Evolutionary conservation across 1,139 yeast genomes (phyloP).

Genomic region (Eremothecium coryli): DNA sequence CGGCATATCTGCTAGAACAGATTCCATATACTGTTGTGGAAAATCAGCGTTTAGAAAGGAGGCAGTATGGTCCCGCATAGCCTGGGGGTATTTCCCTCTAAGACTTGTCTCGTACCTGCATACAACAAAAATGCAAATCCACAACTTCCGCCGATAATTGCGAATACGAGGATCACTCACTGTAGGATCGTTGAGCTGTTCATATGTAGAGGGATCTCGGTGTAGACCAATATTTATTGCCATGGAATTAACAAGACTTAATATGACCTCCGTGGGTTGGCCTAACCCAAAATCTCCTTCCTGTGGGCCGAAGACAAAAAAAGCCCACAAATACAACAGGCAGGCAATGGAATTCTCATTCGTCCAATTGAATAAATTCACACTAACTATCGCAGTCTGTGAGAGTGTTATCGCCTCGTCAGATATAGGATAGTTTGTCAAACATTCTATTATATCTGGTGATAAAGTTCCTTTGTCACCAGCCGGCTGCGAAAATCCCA

Average conservation of each 20-base stretch:
- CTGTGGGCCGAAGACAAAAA: slow-evolving; percentile 27
- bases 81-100: slow-evolving; percentile 21
- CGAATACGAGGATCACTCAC: slow-evolving; percentile 17
- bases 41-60: slow-evolving; percentile 16
- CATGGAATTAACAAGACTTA: slow-evolving; percentile 21
- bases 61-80: slow-evolving; percentile 14
- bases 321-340: slow-evolving; percentile 27
- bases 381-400: slow-evolving; percentile 20
- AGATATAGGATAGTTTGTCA: slow-evolving; percentile 16
- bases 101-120: slow-evolving; percentile 21
- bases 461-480: neutral
- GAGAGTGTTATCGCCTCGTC: slow-evolving; percentile 20
- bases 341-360: slow-evolving; percentile 27
- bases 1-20: slow-evolving; percentile 18
- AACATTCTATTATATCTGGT: slow-evolving; percentile 1
- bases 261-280: slow-evolving; percentile 26
- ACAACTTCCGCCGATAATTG: slow-evolving; percentile 25
- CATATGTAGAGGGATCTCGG: slow-evolving; percentile 26
- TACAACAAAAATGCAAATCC: slow-evolving; percentile 21
- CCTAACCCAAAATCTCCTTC: slow-evolving; percentile 28
- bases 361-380: slow-evolving; percentile 26
- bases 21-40: slow-evolving; percentile 16
- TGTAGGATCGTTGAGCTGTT: slow-evolving; percentile 13
- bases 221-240: slow-evolving; percentile 28
- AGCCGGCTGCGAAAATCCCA: slow-evolving; percentile 8